These are phyloP conservation scores for Xylariaceae sp. DNA, from an alignment of 2,329 filamentous ascomycete species.

Conservation along the genomic window DNA sequence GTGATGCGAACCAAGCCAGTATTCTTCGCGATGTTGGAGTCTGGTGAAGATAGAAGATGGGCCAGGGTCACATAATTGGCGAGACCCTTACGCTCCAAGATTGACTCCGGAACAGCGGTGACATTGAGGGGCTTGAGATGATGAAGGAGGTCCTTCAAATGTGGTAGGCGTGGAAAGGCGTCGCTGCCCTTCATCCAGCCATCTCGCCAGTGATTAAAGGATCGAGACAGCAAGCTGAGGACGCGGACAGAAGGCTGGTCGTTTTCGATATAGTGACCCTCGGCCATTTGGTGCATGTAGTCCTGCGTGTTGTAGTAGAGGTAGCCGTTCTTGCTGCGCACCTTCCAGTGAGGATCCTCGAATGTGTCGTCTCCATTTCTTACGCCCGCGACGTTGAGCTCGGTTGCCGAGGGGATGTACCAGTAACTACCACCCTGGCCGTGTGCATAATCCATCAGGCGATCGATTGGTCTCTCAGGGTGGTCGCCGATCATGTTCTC, in stretches of 20 bases:
- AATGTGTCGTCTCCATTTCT: constrained; percentile 13
- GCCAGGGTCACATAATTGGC: constrained; percentile 12
- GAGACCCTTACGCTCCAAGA: constrained; percentile 15
- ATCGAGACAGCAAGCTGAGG: constrained; percentile 14
- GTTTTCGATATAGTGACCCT: constrained; percentile 8
- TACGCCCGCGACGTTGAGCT: constrained; percentile 7
- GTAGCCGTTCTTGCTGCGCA: constrained; percentile 13
- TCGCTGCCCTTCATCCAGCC: constrained; percentile 16
- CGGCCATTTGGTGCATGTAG: constrained; percentile 19
- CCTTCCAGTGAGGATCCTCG: constrained; percentile 15
- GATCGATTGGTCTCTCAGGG: constrained; percentile 14
- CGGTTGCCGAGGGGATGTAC: constrained; percentile 13
- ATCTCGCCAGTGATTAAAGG: constrained; percentile 19
- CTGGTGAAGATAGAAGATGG: constrained; percentile 11
- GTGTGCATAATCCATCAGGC: constrained; percentile 14
- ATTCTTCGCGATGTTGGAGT: constrained; percentile 6
- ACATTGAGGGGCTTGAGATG: not conserved
- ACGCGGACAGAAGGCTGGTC: constrained; percentile 15
- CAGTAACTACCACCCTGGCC: constrained; percentile 15
- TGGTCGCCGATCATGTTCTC: constrained; percentile 12
- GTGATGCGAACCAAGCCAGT: constrained; percentile 14
- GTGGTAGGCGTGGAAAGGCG: constrained; percentile 13
- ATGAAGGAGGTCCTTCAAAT: constrained; percentile 12
- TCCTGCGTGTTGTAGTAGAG: constrained; percentile 17
- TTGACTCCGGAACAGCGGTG: constrained; percentile 7